Conservation (phyloP, 2,329 filamentous ascomycete species). For the Sclerotinia borealis region DNA sequence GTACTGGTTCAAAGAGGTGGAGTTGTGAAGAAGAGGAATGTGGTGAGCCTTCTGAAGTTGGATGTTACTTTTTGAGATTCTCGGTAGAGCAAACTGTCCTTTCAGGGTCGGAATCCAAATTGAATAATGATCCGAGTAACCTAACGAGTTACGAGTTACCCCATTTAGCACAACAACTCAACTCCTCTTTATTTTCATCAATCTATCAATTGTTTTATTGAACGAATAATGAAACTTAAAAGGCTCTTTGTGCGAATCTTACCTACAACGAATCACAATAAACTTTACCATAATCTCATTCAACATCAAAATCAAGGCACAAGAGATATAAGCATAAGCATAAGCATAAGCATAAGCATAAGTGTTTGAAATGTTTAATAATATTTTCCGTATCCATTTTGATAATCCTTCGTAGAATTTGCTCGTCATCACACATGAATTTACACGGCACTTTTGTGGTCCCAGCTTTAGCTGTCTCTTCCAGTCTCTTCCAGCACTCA, state of each 20-base stretch:
- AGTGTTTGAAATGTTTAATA: not conserved
- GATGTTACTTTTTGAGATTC: not conserved
- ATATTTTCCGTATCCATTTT: not conserved
- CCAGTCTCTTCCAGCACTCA: not conserved
- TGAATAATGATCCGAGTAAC: not conserved
- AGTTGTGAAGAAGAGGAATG: conserved; percentile 7
- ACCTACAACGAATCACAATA: not conserved
- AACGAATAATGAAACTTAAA: not conserved
- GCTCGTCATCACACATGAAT: not conserved
- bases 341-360: not conserved
- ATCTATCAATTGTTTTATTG: not conserved
- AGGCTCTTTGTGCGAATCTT: not conserved
- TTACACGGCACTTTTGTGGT: not conserved
- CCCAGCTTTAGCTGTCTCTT: not conserved
- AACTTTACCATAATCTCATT: not conserved
- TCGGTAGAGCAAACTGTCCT: conserved; percentile 12
- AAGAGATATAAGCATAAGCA: not conserved
- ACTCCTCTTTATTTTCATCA: not conserved
- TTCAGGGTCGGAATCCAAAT: conserved; percentile 1
- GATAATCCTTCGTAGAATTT: not conserved
- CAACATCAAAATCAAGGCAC: not conserved
- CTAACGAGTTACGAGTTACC: not conserved
- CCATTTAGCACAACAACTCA: not conserved
- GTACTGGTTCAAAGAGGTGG: not conserved
- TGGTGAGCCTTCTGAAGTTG: not conserved